Evolutionary conservation across 768 basidiomycete species (phyloP), one percentile per base, ranked within the genome.

Genomic region (Epithele typhae): DNA sequence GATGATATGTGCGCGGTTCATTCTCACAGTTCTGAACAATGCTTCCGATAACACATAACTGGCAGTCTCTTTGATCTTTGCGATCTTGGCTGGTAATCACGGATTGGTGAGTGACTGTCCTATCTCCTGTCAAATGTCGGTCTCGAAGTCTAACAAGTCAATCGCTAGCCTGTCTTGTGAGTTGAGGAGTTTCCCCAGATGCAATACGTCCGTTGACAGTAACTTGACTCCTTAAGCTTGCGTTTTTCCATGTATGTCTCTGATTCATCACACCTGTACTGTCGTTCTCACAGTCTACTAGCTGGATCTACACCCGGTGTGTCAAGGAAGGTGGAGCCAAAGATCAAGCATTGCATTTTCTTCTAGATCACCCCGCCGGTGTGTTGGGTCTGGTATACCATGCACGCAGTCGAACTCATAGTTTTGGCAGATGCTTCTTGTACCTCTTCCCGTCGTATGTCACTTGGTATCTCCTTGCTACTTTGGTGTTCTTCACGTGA

Each of bases 401-500:
- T 2, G 8, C 3, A 7, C n/a, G 24, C 15, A 25, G 3, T 7
- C 32, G 18, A 17, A 30, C 22, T 43, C 40, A 22, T 33, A 5
- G 14, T n/a, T 18, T 15, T 11, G 6, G 22, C 36, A 78, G 78
- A 50, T 80, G 84, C 57, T 87, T 81, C 55, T 58, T 85, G 19
- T 87, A 85, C 61, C 63, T 87, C 63, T 87, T 88, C 53, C 84
- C 84, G 0, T 77, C 79, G 24, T 84, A 85, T 48, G 85, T 87
- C 57, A 87, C 84, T 3, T 85, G 84, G 82, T 84, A 85, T 50
- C 67, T 89, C 7, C 55, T 79, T 1, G 69, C 81, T 9, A 72
- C 75, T 37, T 68, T 87, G 32, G 53, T 78, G 8, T 37, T 66
- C 5, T 73, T 87, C 58, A 83, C 77, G 82, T 84, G 44, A 18